These are phyloP conservation scores for Monosporascus cannonballus DNA, from an alignment of 2,329 filamentous ascomycete species.

Conservation along the genomic window DNA sequence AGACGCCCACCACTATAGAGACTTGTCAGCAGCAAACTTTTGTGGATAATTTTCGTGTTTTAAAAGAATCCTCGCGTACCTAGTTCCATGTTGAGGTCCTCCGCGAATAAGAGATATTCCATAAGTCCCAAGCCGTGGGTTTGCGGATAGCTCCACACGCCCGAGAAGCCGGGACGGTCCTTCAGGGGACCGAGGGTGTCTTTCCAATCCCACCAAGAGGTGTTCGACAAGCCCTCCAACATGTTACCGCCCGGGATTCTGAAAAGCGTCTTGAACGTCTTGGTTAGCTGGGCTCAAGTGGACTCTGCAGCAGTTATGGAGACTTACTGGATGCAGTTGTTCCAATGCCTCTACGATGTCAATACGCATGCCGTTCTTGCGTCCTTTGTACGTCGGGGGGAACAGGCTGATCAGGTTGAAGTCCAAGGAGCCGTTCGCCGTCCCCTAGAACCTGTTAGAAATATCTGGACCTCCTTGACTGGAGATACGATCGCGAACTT, in stretches of 20 bases:
- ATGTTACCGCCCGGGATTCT: slow-evolving; percentile 63
- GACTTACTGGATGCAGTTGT: slow-evolving; percentile 41
- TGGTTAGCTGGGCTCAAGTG: not conserved
- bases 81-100: slow-evolving; percentile 53
- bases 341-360: slow-evolving; percentile 50
- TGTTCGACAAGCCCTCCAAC: slow-evolving; percentile 41
- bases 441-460: slow-evolving; percentile 20
- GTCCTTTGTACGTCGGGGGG: slow-evolving; percentile 52
- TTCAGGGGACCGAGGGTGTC: slow-evolving; percentile 48
- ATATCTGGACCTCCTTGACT: not conserved
- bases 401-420: slow-evolving; percentile 56
- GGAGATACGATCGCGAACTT: slow-evolving; percentile 1
- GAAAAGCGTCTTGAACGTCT: slow-evolving; percentile 41
- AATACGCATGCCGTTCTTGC: slow-evolving; percentile 50
- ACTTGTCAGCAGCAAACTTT: too few relatives aligned
- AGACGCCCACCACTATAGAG: slow-evolving; percentile 46
- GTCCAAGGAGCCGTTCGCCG: slow-evolving; percentile 37
- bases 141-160: slow-evolving; percentile 55
- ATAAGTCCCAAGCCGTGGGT: slow-evolving; percentile 57
- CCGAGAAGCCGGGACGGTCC: slow-evolving; percentile 48
- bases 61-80: slow-evolving; percentile 23
- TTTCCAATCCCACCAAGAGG: slow-evolving; percentile 45
- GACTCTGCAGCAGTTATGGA: not conserved
- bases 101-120: slow-evolving; percentile 56
- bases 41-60: not conserved